Percentiles rank a stretch among this genome's conserved stretches.
These are phyloP conservation scores for Opeltia flavorubescens DNA, from an alignment of 495 filamentous ascomycete species.

Conservation along the genomic window DNA sequence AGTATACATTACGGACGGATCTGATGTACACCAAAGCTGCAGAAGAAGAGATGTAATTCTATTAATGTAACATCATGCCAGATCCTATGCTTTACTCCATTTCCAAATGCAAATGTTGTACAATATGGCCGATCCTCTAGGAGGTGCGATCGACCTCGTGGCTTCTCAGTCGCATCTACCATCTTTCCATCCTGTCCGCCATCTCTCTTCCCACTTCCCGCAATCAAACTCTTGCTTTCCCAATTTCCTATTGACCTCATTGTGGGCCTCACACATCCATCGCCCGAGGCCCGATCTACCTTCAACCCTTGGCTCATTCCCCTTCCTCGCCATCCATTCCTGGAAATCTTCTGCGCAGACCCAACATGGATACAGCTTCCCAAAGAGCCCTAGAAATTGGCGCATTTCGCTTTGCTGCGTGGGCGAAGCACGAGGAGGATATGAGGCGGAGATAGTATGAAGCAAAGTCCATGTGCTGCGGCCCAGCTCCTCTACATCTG, in stretches of 20 bases:
- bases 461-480: slow-evolving; percentile 84
- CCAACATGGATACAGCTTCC: slow-evolving; percentile 86
- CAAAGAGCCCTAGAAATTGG: slow-evolving; percentile 67
- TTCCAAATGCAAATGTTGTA: neutral
- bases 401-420: slow-evolving; percentile 58
- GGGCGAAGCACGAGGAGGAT: slow-evolving; percentile 52
- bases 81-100: neutral
- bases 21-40: slow-evolving; percentile 43
- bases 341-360: slow-evolving; percentile 87
- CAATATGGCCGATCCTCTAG: neutral
- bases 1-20: slow-evolving; percentile 68
- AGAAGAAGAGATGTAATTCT: slow-evolving; percentile 1
- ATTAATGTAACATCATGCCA: neutral
- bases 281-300: slow-evolving; percentile 63
- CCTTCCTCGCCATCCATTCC: slow-evolving; percentile 56
- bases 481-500: slow-evolving; percentile 64
- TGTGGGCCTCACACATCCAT: slow-evolving; percentile 97
- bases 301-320: slow-evolving; percentile 52
- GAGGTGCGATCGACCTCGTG: neutral
- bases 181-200: slow-evolving; percentile 88
- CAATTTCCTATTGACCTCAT: slow-evolving; percentile 88
- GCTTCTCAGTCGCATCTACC: slow-evolving; percentile 33
- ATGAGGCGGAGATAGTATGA: slow-evolving; percentile 77
- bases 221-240: slow-evolving; percentile 92
- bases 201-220: slow-evolving; percentile 80